A percentile compares a stretch with the other conserved stretches of the same genome.
Evolutionary conservation across 495 filamentous ascomycete genomes (phyloP).

Genomic region (Trichoderma virens): DNA sequence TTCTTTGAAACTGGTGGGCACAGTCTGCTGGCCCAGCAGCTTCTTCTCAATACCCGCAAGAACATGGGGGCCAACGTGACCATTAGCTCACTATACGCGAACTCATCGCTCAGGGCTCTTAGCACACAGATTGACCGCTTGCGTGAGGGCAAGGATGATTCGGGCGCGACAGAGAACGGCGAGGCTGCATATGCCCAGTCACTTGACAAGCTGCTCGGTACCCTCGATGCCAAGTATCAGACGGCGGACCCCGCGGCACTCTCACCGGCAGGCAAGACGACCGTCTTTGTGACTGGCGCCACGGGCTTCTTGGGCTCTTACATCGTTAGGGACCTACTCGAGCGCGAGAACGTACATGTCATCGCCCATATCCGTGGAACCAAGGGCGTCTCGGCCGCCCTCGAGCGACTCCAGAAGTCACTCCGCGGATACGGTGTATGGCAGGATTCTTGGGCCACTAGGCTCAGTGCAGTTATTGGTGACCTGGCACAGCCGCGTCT

Average conservation of each 20-base stretch:
- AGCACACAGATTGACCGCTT: conserved; percentile 66
- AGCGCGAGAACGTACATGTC: conserved; percentile 53
- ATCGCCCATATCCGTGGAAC: conserved; percentile 68
- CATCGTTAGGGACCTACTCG: conserved; percentile 66
- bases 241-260: conserved; percentile 25
- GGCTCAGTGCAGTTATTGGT: conserved; percentile 61
- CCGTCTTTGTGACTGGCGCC: conserved; percentile 78
- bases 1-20: conserved; percentile 92
- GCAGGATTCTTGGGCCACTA: conserved; percentile 57
- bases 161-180: conserved; percentile 41
- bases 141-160: conserved; percentile 24
- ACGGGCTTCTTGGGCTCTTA: conserved; percentile 89
- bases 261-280: conserved; percentile 33
- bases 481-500: conserved; percentile 65
- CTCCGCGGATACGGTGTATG: conserved; percentile 73
- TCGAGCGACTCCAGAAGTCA: conserved; percentile 45
- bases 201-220: conserved; percentile 38
- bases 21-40: conserved; percentile 77
- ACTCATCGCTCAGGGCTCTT: conserved; percentile 66
- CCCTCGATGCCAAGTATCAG: conserved; percentile 30
- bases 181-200: conserved; percentile 62
- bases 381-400: conserved; percentile 39
- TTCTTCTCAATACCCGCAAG: conserved; percentile 61
- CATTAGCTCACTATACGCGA: conserved; percentile 69
- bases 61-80: conserved; percentile 58